These are phyloP conservation scores for Neospermospora avenae DNA, from an alignment of 2,329 filamentous ascomycete species.

Conservation along the genomic window DNA sequence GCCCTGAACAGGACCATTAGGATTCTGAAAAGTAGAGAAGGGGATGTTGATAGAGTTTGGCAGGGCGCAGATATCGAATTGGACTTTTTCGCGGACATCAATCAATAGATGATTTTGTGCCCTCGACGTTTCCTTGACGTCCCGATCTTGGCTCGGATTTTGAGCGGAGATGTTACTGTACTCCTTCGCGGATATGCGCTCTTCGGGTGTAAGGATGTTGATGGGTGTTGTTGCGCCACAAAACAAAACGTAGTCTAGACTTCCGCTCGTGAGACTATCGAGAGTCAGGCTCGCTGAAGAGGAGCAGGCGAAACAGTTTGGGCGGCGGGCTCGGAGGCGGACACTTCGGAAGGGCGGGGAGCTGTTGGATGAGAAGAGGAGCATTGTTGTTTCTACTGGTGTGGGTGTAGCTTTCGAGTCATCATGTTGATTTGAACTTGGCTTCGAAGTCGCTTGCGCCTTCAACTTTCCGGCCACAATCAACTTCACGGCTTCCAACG, in stretches of 20 bases:
- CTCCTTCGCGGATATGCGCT: constrained; percentile 59
- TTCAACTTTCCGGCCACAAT: constrained; percentile 45
- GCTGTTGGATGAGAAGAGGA: constrained; percentile 53
- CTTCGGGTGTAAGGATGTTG: constrained; percentile 54
- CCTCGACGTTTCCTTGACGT: too few relatives aligned
- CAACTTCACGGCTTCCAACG: constrained; percentile 84
- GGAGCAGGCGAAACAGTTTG: constrained; percentile 76
- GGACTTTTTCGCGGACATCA: constrained; percentile 81
- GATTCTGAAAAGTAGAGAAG: constrained; percentile 50
- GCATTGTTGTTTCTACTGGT: constrained; percentile 28
- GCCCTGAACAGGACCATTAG: constrained; percentile 2
- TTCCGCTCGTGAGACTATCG: constrained; percentile 59
- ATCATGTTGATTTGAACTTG: not conserved
- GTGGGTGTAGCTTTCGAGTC: constrained; percentile 18
- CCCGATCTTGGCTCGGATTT: constrained; percentile 13
- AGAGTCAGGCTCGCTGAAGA: constrained; percentile 58
- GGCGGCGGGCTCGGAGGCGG: constrained; percentile 65
- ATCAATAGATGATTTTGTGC: constrained; percentile 58
- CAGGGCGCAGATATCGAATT: constrained; percentile 78
- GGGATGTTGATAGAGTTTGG: constrained; percentile 73
- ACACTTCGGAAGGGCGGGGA: constrained; percentile 67
- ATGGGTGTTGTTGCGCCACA: constrained; percentile 64
- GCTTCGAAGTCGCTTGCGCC: not conserved
- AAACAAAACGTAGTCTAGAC: constrained; percentile 80
- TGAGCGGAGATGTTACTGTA: constrained; percentile 46